These are phyloP conservation scores for Aurifilum marmelostoma DNA, from an alignment of 2,329 filamentous ascomycete genomes.

Conservation along the genomic window DNA sequence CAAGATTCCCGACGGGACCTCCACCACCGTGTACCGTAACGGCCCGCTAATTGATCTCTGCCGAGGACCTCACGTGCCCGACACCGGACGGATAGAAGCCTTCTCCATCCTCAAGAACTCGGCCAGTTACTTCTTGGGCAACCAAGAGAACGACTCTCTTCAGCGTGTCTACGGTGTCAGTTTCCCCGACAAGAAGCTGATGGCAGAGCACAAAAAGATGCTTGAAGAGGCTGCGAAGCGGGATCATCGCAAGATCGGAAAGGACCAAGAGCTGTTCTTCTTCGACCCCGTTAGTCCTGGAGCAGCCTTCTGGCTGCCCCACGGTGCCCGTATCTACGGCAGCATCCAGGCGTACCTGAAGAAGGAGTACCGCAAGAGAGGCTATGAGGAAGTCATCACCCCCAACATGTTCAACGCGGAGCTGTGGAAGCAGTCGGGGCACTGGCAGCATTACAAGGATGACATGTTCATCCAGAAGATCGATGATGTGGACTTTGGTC, in stretches of 20 bases:
- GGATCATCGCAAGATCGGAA: conserved; percentile 91
- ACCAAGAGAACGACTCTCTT: conserved; percentile 90
- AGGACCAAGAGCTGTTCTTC: conserved; percentile 96
- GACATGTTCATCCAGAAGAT: conserved; percentile 81
- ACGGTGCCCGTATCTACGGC: conserved; percentile 93
- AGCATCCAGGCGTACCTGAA: conserved; percentile 80
- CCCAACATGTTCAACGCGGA: conserved; percentile 96
- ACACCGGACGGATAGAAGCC: conserved; percentile 91
- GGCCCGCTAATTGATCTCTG: conserved; percentile 95
- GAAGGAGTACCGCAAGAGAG: conserved; percentile 88
- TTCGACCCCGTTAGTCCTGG: conserved; percentile 95
- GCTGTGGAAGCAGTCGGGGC: conserved; percentile 92
- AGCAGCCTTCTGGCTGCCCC: conserved; percentile 88
- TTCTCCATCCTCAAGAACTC: conserved; percentile 85
- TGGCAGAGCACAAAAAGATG: conserved; percentile 92
- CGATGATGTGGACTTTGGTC: conserved; percentile 74
- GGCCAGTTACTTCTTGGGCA: conserved; percentile 83
- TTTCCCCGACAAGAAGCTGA: conserved; percentile 92
- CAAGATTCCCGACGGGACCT: conserved; percentile 86
- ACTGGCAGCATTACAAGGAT: conserved; percentile 92
- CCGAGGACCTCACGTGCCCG: conserved; percentile 90
- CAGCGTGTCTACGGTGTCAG: conserved; percentile 97
- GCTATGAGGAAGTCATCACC: conserved; percentile 92
- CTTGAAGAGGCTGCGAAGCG: conserved; percentile 97
- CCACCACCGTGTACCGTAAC: conserved; percentile 91